These are phyloP conservation scores for Malus hybrid DNA, from an alignment of 331 rosid genomes.

Conservation along the genomic window DNA sequence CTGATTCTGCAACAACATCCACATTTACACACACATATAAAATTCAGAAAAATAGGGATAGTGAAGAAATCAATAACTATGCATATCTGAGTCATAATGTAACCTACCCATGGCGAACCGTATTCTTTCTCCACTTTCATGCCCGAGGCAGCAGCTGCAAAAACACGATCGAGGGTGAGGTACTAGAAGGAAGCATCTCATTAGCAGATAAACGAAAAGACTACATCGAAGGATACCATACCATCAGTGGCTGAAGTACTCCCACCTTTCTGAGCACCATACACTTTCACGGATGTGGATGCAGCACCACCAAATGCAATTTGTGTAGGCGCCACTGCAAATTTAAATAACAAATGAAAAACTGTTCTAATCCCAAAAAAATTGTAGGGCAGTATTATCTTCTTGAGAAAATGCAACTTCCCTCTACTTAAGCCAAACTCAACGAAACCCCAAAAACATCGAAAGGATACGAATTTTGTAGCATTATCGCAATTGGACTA, in stretches of 20 bases:
- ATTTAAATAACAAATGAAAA: slow-evolving; percentile 1
- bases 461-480: neutral
- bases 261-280: slow-evolving; percentile 30
- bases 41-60: neutral
- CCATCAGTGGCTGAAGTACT: slow-evolving; percentile 26
- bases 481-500: neutral
- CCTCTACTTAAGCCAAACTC: neutral
- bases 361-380: neutral
- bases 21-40: slow-evolving; percentile 6
- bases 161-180: slow-evolving; percentile 13
- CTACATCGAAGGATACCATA: slow-evolving; percentile 21
- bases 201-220: slow-evolving; percentile 11
- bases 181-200: slow-evolving; percentile 22
- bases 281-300: slow-evolving; percentile 38
- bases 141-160: slow-evolving; percentile 20
- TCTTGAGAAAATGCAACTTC: neutral
- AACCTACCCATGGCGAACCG: slow-evolving; percentile 73
- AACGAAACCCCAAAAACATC: neutral
- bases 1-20: slow-evolving; percentile 51
- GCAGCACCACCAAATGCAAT: slow-evolving; percentile 79
- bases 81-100: neutral
- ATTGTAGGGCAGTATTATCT: neutral
- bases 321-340: slow-evolving; percentile 53
- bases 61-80: neutral
- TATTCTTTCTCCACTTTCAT: slow-evolving; percentile 51